Evolutionary conservation across 768 basidiomycete genomes (phyloP), one percentile per base, ranked within the genome.

Genomic region (Mycena galericulata): DNA sequence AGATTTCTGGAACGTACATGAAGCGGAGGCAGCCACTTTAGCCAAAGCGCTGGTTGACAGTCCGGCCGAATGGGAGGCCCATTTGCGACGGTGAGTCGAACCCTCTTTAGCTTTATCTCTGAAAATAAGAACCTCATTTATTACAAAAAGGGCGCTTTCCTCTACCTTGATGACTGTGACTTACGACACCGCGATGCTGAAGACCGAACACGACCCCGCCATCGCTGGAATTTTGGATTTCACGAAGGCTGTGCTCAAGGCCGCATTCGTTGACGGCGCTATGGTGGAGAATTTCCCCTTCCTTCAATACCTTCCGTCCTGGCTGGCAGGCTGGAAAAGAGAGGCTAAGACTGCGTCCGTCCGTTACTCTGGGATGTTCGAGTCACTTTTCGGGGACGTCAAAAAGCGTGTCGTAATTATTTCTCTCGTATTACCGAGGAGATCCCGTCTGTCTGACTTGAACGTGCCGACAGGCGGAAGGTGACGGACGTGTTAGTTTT

Each of bases 321-420:
- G 47, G 47, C 8, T 49, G 6, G 26, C 47, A 4, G 26, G 26
- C 8, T 49, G 47, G 47, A 49, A 49, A 20, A n/a, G n/a, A 40
- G 59, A 15, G 61, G 75, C 57, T 67, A 68, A 27, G 59, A 65
- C 15, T 72, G 77, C 34, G 69, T 76, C 12, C 49, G 68, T 10
- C 74, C 79, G 3, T 72, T 75, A 79, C 50, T 65, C 74, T 4
- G 43, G 53, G 4, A 69, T 75, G 67, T 79, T 79, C 55, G 64
- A 61, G 34, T 43, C 56, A 0, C 60, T 79, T 10, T 76, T 65
- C 46, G 38, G 34, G 3, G 71, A 70, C 27, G 72, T 67, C 14
- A n/a, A 43, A 32, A 34, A 43, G 29, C 65, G 72, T 15, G 46
- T 67, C 29, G 68, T 72, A 46, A 20, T n/a, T 41, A 17, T 38